Percentiles rank a stretch among this genome's conserved stretches.
Evolutionary conservation across 345 rosid genomes (phyloP).

Genomic region (Salix viminalis): DNA sequence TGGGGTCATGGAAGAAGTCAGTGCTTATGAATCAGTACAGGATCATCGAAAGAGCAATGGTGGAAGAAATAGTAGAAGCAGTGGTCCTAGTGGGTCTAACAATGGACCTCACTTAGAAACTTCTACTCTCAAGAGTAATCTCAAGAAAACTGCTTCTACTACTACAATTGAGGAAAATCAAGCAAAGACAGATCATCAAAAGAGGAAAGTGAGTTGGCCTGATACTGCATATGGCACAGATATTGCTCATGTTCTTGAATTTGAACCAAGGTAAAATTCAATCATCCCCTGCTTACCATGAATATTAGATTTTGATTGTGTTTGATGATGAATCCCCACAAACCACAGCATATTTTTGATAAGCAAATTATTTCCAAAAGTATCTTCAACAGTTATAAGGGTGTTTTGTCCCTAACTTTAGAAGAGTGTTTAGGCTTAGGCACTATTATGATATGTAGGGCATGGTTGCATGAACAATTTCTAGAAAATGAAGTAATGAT

Average conservation of each 20-base stretch:
- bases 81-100: conserved; percentile 20
- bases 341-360: not conserved
- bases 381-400: not conserved
- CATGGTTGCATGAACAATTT: not conserved
- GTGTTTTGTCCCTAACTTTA: not conserved
- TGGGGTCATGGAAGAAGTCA: conserved; percentile 24
- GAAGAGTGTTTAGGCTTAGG: not conserved
- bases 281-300: not conserved
- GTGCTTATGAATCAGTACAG: not conserved
- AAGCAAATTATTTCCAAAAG: not conserved
- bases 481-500: not conserved
- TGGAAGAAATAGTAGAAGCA: not conserved
- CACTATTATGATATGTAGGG: not conserved
- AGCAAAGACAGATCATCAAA: conserved; percentile 21
- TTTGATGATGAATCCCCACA: not conserved
- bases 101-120: conserved; percentile 31
- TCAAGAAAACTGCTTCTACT: conserved; percentile 32
- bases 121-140: conserved; percentile 51
- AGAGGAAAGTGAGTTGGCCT: conserved; percentile 74
- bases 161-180: conserved; percentile 15
- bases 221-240: conserved; percentile 69
- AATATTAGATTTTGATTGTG: not conserved
- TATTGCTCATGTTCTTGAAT: conserved; percentile 71
- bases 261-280: conserved; percentile 51
- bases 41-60: conserved; percentile 17